Evolutionary conservation across 2,329 filamentous ascomycete species (phyloP).

Genomic region (Leptoxyphium fumago): DNA sequence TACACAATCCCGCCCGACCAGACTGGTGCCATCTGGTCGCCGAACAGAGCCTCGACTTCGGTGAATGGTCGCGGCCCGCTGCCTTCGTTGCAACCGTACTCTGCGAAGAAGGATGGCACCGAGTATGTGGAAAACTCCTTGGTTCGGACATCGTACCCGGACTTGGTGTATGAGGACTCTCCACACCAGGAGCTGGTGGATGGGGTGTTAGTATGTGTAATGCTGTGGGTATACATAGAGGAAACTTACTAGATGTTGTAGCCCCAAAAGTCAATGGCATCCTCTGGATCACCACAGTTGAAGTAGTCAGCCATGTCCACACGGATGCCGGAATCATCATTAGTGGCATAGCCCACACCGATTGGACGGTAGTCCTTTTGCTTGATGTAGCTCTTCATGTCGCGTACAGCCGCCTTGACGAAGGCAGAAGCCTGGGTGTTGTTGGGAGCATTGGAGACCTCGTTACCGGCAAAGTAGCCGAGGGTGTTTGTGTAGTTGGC

Average conservation of each 20-base stretch:
- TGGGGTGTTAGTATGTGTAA: too few species aligned
- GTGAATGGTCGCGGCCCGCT: slow-evolving; percentile 58
- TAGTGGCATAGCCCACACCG: slow-evolving; percentile 90
- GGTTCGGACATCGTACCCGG: slow-evolving; percentile 70
- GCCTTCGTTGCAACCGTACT: slow-evolving; percentile 84
- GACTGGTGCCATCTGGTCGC: slow-evolving; percentile 63
- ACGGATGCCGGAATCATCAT: slow-evolving; percentile 77
- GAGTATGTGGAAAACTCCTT: slow-evolving; percentile 79
- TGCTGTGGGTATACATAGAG: too few species aligned
- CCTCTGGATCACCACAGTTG: slow-evolving; percentile 60
- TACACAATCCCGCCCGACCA: slow-evolving; percentile 97
- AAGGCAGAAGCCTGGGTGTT: slow-evolving; percentile 86
- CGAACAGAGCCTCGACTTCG: slow-evolving; percentile 72
- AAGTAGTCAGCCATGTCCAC: slow-evolving; percentile 79
- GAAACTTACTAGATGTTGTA: slow-evolving; percentile 75
- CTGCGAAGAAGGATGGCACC: slow-evolving; percentile 93
- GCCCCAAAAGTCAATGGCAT: slow-evolving; percentile 89
- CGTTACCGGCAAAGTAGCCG: slow-evolving; percentile 97
- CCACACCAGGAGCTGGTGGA: slow-evolving; percentile 68
- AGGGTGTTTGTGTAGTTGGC: slow-evolving; percentile 77
- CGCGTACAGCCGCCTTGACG: slow-evolving; percentile 94
- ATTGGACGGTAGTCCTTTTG: slow-evolving; percentile 59
- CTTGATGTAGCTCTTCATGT: slow-evolving; percentile 90
- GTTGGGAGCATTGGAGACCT: slow-evolving; percentile 77
- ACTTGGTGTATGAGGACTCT: slow-evolving; percentile 57